Evolutionary conservation across 805 yeast genomes (phyloP).

Genomic region (Pichia californica): DNA sequence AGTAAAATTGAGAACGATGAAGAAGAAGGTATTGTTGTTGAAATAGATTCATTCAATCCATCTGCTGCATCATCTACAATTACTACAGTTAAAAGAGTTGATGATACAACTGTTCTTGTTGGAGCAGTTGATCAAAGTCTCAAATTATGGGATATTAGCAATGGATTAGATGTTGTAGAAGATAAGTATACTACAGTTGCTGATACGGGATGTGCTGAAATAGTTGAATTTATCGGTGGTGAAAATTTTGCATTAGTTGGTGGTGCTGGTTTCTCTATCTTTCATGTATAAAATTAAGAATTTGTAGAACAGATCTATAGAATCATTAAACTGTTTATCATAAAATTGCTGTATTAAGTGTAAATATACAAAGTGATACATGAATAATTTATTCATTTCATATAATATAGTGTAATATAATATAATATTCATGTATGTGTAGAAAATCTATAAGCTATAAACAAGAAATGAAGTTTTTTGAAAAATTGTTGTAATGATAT

Average conservation of each 20-base stretch:
- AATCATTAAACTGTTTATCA: too few relatives aligned
- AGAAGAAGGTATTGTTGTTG: conserved; percentile 21
- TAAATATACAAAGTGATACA: background rate
- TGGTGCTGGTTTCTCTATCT: conserved; percentile 64
- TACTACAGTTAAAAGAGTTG: conserved; percentile 48
- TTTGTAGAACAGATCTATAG: too few relatives aligned
- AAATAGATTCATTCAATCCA: conserved; percentile 31
- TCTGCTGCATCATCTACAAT: conserved; percentile 84
- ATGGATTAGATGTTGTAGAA: conserved; percentile 29
- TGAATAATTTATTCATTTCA: too few relatives aligned
- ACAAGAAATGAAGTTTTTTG: background rate
- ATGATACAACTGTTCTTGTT: conserved; percentile 38
- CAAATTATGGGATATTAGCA: conserved; percentile 51
- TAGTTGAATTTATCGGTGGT: conserved; percentile 25
- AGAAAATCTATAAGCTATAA: conserved; percentile 1
- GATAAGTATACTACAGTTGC: conserved; percentile 73
- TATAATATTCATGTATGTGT: background rate
- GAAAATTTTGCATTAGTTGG: conserved; percentile 46
- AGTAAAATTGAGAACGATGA: conserved; percentile 25
- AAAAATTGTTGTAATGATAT: too few relatives aligned
- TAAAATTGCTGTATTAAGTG: background rate
- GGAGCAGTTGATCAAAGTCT: conserved; percentile 82
- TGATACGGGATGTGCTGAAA: conserved; percentile 75
- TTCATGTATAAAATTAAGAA: conserved; percentile 12
- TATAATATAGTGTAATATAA: too few relatives aligned